Evolutionary conservation across 2,329 filamentous ascomycete species (phyloP).

Genomic region (Exophiala xenobiotica): DNA sequence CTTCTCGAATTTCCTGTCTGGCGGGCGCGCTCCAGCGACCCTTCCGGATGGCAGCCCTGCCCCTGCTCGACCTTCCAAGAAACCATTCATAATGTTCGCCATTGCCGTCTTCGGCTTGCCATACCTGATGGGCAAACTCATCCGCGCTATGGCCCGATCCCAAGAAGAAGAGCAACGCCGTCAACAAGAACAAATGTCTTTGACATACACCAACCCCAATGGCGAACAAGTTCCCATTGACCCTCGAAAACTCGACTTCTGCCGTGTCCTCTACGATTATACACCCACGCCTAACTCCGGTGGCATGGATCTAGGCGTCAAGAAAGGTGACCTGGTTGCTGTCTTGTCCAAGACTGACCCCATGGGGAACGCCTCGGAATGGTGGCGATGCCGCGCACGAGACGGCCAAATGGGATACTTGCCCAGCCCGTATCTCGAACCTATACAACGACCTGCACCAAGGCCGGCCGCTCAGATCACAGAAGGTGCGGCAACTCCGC

Average conservation of each 20-base stretch:
- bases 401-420: conserved; percentile 91
- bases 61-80: conserved; percentile 76
- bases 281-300: conserved; percentile 67
- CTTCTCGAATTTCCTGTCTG: conserved; percentile 85
- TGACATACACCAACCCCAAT: conserved; percentile 43
- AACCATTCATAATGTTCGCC: conserved; percentile 94
- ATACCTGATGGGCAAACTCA: conserved; percentile 96
- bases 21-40: conserved; percentile 47
- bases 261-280: conserved; percentile 91
- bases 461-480: conserved; percentile 44
- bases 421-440: conserved; percentile 84
- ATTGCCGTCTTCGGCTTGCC: conserved; percentile 91
- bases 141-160: conserved; percentile 75
- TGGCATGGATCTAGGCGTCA: conserved; percentile 84
- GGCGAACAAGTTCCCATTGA: conserved; percentile 60
- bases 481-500: conserved; percentile 32
- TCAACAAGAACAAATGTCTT: conserved; percentile 51
- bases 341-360: conserved; percentile 91
- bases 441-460: conserved; percentile 56
- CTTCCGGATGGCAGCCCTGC: conserved; percentile 66
- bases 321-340: conserved; percentile 93
- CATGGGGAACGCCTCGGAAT: conserved; percentile 86
- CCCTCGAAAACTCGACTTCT: conserved; percentile 92
- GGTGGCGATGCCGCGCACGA: conserved; percentile 92
- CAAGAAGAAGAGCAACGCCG: conserved; percentile 72